Evolutionary conservation across 495 filamentous ascomycete genomes (phyloP).

Genomic region (Margaritispora aquatica): DNA sequence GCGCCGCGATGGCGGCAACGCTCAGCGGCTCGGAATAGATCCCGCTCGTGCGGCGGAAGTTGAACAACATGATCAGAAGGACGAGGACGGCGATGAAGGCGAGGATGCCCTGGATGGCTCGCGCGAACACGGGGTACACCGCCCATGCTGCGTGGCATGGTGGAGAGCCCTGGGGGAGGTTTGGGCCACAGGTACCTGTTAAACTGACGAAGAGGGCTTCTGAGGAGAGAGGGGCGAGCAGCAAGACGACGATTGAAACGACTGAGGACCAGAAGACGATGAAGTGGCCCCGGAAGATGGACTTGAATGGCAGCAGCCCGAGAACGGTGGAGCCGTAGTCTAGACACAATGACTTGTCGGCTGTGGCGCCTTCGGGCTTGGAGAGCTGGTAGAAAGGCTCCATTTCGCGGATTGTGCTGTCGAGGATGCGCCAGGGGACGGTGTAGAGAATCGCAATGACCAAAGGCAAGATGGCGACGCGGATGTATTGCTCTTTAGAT

Average conservation of each 20-base stretch:
- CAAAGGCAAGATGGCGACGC: conserved; percentile 6
- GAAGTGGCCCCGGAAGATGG: conserved; percentile 4
- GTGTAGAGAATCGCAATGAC: conserved; percentile 10
- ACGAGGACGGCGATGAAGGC: conserved; percentile 7
- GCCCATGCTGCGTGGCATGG: conserved; percentile 6
- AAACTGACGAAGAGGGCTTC: conserved; percentile 9
- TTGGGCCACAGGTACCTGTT: not conserved
- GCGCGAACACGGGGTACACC: conserved; percentile 5
- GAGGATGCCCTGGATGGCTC: conserved; percentile 5
- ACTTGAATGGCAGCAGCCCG: conserved; percentile 5
- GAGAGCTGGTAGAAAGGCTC: conserved; percentile 16
- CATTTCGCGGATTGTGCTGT: conserved; percentile 11
- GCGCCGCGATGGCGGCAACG: conserved; percentile 2
- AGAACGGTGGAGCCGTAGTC: conserved; percentile 2
- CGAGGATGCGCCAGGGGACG: conserved; percentile 11
- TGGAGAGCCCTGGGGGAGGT: not conserved
- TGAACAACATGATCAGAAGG: not conserved
- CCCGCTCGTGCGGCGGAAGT: not conserved
- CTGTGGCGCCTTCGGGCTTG: conserved; percentile 1
- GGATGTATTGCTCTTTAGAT: conserved; percentile 6
- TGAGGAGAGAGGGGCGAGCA: conserved; percentile 8
- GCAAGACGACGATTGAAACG: conserved; percentile 1
- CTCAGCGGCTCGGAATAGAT: conserved; percentile 6
- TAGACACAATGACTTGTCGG: conserved; percentile 2
- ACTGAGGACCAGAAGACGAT: conserved; percentile 7